Percentiles rank a stretch among this genome's conserved stretches.
These are phyloP conservation scores for Ambrosiella cleistominuta DNA, from an alignment of 2,329 filamentous ascomycete species.

Conservation along the genomic window DNA sequence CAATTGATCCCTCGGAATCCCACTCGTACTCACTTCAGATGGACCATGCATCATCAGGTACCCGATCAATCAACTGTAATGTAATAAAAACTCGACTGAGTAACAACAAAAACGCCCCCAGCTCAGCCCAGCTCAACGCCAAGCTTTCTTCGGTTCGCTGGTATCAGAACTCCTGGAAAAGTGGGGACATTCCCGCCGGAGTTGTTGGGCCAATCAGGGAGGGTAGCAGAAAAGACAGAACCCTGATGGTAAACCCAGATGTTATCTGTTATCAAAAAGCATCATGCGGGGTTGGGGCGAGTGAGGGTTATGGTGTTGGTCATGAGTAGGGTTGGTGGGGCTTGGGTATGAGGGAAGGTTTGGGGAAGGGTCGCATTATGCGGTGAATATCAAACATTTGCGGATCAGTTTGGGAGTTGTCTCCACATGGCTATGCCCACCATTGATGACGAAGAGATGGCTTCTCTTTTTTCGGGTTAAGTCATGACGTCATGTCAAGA, in stretches of 20 bases:
- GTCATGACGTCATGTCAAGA: background rate
- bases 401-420: background rate
- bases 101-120: background rate
- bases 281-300: background rate
- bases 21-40: background rate
- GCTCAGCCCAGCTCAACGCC: background rate
- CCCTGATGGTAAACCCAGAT: background rate
- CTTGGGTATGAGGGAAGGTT: background rate
- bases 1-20: background rate
- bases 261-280: background rate
- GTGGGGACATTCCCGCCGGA: background rate
- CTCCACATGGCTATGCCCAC: background rate
- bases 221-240: background rate
- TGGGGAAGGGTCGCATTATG: background rate
- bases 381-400: background rate
- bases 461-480: too few relatives aligned
- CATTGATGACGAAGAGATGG: too few relatives aligned
- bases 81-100: too few relatives aligned
- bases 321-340: background rate
- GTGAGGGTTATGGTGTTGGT: background rate
- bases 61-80: too few relatives aligned
- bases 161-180: slow-evolving; percentile 1
- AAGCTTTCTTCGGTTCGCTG: background rate
- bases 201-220: background rate
- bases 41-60: background rate